Evolutionary conservation across 352 stramenopile genomes (phyloP).

Genomic region (Phytophthora agathidicida): DNA sequence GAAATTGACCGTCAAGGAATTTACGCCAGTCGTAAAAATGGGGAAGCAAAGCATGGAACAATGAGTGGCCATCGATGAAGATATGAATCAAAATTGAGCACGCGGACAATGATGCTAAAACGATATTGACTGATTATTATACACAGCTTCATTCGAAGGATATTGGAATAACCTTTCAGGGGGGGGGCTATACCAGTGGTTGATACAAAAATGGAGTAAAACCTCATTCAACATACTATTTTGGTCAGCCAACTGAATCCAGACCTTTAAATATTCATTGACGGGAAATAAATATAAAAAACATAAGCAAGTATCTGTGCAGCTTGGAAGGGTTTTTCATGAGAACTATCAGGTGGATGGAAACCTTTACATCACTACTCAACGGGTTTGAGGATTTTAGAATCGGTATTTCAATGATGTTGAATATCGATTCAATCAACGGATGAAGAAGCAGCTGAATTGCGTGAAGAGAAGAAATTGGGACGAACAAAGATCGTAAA

Average conservation of each 20-base stretch:
- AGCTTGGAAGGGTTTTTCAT: slow-evolving; percentile 21
- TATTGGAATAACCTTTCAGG: slow-evolving; percentile 22
- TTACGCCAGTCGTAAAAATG: slow-evolving; percentile 7
- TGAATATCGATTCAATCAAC: too few species aligned
- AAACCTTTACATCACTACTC: slow-evolving; percentile 16
- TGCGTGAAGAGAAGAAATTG: too few species aligned
- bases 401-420: too few species aligned
- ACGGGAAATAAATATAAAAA: slow-evolving; percentile 21
- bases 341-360: slow-evolving; percentile 29
- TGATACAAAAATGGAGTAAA: slow-evolving; percentile 18
- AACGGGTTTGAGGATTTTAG: slow-evolving; percentile 28
- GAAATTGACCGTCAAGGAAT: slow-evolving; percentile 8
- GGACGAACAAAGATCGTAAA: slow-evolving; percentile 18
- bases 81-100: slow-evolving; percentile 19
- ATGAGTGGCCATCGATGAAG: slow-evolving; percentile 22
- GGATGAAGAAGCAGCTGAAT: too few species aligned
- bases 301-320: slow-evolving; percentile 22
- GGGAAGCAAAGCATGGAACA: slow-evolving; percentile 15
- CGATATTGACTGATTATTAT: slow-evolving; percentile 23
- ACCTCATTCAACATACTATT: slow-evolving; percentile 27
- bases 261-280: slow-evolving; percentile 29
- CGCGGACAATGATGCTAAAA: slow-evolving; percentile 28
- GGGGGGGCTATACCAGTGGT: slow-evolving; percentile 23
- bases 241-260: slow-evolving; percentile 17
- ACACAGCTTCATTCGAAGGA: slow-evolving; percentile 9